Evolutionary conservation across 1,139 yeast species (phyloP).

Genomic region (Pichia sp.): DNA sequence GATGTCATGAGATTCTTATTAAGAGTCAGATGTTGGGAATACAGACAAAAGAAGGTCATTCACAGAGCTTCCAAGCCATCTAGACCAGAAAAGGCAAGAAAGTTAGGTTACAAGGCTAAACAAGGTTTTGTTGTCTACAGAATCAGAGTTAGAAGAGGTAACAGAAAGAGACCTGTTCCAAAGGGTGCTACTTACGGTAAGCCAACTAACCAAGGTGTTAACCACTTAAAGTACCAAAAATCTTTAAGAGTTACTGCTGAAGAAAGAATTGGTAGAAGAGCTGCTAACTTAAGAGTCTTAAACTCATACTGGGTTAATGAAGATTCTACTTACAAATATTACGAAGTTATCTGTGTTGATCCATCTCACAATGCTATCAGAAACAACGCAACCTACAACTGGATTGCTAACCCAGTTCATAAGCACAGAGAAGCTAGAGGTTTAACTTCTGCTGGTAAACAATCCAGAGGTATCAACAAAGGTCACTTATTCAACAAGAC

Average conservation of each 20-base stretch:
- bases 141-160: conserved; percentile 99
- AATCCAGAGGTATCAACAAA: conserved; percentile 99
- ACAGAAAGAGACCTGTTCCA: conserved; percentile 99
- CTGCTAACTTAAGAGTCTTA: conserved; percentile 97
- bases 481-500: conserved; percentile 99
- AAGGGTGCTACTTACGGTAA: conserved; percentile 99
- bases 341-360: conserved; percentile 93
- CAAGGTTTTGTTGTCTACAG: conserved; percentile 99
- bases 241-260: conserved; percentile 97
- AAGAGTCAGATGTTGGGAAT: conserved; percentile 99
- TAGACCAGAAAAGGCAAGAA: conserved; percentile 99
- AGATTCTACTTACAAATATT: conserved; percentile 99
- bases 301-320: conserved; percentile 99
- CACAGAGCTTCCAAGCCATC: conserved; percentile 99
- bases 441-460: conserved; percentile 96
- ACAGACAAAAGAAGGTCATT: conserved; percentile 97
- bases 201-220: conserved; percentile 99
- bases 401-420: conserved; percentile 99
- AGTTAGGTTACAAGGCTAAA: conserved; percentile 99
- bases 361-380: conserved; percentile 99
- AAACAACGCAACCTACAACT: conserved; percentile 98
- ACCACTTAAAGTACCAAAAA: conserved; percentile 99
- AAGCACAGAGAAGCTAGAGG: conserved; percentile 99
- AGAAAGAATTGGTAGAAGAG: conserved; percentile 99
- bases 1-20: conserved; percentile 98